Evolutionary conservation across 495 filamentous ascomycete species (phyloP), one percentile per base, ranked within the genome.

Genomic region (Aspergillus conjunctus): DNA sequence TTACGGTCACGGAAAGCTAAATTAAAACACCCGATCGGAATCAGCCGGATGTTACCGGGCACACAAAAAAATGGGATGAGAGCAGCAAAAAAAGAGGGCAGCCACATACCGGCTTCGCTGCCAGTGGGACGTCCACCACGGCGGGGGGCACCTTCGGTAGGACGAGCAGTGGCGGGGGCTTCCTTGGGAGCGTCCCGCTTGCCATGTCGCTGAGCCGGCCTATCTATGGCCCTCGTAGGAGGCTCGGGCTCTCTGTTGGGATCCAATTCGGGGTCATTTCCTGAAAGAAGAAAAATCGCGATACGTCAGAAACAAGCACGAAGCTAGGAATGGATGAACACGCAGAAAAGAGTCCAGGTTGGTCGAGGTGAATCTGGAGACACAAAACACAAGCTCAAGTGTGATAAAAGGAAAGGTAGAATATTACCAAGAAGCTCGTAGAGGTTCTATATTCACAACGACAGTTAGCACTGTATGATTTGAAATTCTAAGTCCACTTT

Each of bases 1-100:
- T 87, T 87, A 72, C 91, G 90, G 78, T 97, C 92, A 74, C 90
- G 91, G 87, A 90, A 95, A 74, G 91, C 93, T 97, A 68, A 22
- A 58, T 18, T 45, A 30, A 39, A 37, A 54, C 26, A n/a, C 63
- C 12, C 45, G 55, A 62, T 14, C 18, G 60, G 41, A 22, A 52
- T 64, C 34, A 67, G 62, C 37, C 58, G 54, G 39, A 54, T 20
- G 51, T 11, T 59, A 33, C 58, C 17, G 12, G 41, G 14, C n/a
- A 34, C 22, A 43, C 41, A 12, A 45, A 17, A 49, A 56, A 33
- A 48, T 43, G 37, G 14, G 53, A 26, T 2, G 26, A 26, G 26
- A 26, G 26, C 49, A 30, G 20, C 39, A 54, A 22, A 4, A 51
- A 48, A 7, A 4, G 0, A 48, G 15, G 12, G 51, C 26, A 26